These are phyloP conservation scores for Rhexocercosporidium sp. DNA, from an alignment of 2,329 filamentous ascomycete species.

Conservation along the genomic window DNA sequence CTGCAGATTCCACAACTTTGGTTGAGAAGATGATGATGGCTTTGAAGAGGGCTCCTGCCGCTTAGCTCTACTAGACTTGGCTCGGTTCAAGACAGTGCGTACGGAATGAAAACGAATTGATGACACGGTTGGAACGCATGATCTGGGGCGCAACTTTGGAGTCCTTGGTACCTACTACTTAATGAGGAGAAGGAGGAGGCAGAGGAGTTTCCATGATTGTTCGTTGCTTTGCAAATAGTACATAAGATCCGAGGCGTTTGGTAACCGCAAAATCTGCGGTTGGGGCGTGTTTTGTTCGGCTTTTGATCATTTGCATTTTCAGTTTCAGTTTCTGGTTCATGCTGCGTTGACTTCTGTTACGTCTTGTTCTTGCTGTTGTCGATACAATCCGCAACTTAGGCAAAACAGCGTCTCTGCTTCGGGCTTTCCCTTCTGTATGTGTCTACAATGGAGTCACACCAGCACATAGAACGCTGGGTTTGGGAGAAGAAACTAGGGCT, in stretches of 20 bases:
- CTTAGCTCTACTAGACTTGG: background rate
- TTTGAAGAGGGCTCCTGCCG: constrained; percentile 45
- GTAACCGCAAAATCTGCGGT: background rate
- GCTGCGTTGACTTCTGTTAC: background rate
- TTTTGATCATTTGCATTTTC: background rate
- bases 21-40: constrained; percentile 60
- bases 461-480: background rate
- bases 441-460: background rate
- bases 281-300: background rate
- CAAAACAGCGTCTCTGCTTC: background rate
- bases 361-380: background rate
- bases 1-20: constrained; percentile 45
- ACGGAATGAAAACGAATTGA: constrained; percentile 13
- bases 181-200: background rate
- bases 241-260: background rate
- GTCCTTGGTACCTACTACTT: background rate
- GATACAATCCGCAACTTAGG: background rate
- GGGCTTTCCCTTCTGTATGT: background rate
- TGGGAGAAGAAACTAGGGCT: background rate
- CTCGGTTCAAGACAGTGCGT: background rate
- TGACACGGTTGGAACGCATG: background rate
- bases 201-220: background rate
- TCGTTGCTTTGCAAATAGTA: background rate
- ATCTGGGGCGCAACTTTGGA: background rate
- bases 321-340: background rate